Base-by-base conservation (phyloP, 1,139 yeast genomes). In the Candida dubliniensis region DNA sequence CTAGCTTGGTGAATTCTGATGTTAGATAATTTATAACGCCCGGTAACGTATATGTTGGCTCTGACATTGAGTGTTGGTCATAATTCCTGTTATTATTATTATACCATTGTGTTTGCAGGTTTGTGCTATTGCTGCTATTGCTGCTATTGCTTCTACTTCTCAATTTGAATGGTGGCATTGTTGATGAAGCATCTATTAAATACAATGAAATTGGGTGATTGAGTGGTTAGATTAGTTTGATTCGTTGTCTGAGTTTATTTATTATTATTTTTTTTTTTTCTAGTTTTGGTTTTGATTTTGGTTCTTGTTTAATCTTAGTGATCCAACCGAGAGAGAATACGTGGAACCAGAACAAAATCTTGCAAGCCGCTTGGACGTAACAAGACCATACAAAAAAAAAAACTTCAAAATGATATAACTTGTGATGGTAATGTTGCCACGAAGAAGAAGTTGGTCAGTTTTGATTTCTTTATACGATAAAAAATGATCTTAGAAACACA, bases 21-120 rank as follows among this genome's bases (percentile, higher is more conserved):
- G 83, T 82, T 43, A 81, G 63, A 55, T 81, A 81, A 55, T 78
- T 80, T 63, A 81, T 80, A n/a, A 81, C 80, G 2, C 86, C 86
- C 0, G 86, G 86, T 24, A 81, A 66, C 2, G 84, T 79, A 51
- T 80, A 80, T 41, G 57, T 43, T 5, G 57, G 54, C n/a, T 55
- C 50, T 24, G 41, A 44, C 37, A 41, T 52, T 13, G 46, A 43
- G n/a, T 46, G 43, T 8, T 47, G 47, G 32, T 40, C 58, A 26
- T 42, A 50, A 12, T 32, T 49, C 27, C 45, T 25, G 7, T 27
- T 18, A 8, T 18, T 29, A 12, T 24, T 32, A 27, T 15, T 44
- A 56, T 33, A 18, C 23, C 23, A 18, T 18, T 18, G 23, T 4
- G 23, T 18, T 18, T 18, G 23, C 23, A 5, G 23, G 43, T 43